Evolutionary conservation across 805 yeast species (phyloP), one percentile per base, ranked within the genome.

Genomic region (Candida cerambycidarum): DNA sequence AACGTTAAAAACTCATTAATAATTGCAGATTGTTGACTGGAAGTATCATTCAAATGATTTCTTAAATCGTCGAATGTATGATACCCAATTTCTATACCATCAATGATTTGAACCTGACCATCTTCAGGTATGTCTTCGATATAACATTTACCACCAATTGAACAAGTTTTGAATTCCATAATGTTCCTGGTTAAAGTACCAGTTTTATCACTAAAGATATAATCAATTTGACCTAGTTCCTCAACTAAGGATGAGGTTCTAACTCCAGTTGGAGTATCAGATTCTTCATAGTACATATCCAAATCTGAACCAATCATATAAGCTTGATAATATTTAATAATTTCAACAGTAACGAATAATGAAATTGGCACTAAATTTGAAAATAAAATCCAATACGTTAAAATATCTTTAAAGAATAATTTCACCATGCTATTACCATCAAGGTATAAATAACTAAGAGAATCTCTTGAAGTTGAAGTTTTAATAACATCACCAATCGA

Each of bases 351-450:
- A 11, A 93, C 99, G 57, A 93, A 93, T 55, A 92, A 71, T 1
- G 97, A 89, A 57, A 93, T 93, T 3, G 99, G 99, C n/a, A 93
- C 99, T 67, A 93, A 73, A 59, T 93, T 93, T 1, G 99, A 93
- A 56, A 86, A 95, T 42, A 93, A 67, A 67, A 93, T 90, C 99
- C 99, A 93, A 58, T 83, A 93, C 0, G 99, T 95, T 48, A 93
- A 73, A 28, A 93, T 61, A 62, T 92, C 97, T 50, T 80, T 79
- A 67, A 95, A 93, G 56, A 93, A 93, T 28, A 86, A 67, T 6
- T 77, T 78, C 1, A 73, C 83, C 51, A 76, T 80, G 55, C 76
- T 87, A 3, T 85, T 79, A 24, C 87, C 85, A 30, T 74, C 85
- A 24, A 89, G 55, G 51, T 77, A 71, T 18, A 93, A 65, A 56